Evolutionary conservation across 345 rosid genomes (phyloP), one percentile per base, ranked within the genome.

Genomic region (Boechera stricta): DNA sequence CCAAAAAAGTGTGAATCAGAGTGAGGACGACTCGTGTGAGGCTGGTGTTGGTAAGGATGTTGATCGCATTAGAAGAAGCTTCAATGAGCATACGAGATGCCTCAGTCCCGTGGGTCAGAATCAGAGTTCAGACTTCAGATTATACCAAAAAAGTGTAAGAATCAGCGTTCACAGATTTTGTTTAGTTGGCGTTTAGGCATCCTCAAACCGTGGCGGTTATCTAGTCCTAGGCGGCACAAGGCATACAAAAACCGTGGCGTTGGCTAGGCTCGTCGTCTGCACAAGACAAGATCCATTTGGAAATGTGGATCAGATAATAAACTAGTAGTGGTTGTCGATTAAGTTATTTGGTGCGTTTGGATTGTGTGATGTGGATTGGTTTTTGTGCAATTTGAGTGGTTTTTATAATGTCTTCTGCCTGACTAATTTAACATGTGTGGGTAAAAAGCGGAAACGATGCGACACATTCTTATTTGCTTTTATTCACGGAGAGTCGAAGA

Each of bases 281-380:
- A 52, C 56, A 56, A 56, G 61, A 29, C 9, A 56, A 15, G 5
- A 31, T 29, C 62, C 38, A 31, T 57, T 57, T 57, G 57, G 24
- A 10, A 24, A 24, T 24, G 28, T 52, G 13, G 7, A 52, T 52
- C 13, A 24, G 28, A 9, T 4, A 33, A 24, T 24, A 21, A 24
- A 53, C 57, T 2, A 54, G 38, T 69, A 18, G 6, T 15, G 28
- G 47, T 11, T 42, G n/a, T 28, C 7, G 7, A 10, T 10, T 29
- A 28, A 28, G 36, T 29, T 55, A 55, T 26, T 26, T 26, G 28
- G 28, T 26, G 28, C 28, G 28, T 56, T 29, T 29, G 61, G 18
- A 29, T 8, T 0, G 16, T 0, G 16, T 28, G 11, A 28, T 2
- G 60, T 55, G 60, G 59, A 28, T 28, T 54, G 35, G 33, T 31